Evolutionary conservation across 306 rosid species (phyloP).

Genomic region (Quercus ilex): DNA sequence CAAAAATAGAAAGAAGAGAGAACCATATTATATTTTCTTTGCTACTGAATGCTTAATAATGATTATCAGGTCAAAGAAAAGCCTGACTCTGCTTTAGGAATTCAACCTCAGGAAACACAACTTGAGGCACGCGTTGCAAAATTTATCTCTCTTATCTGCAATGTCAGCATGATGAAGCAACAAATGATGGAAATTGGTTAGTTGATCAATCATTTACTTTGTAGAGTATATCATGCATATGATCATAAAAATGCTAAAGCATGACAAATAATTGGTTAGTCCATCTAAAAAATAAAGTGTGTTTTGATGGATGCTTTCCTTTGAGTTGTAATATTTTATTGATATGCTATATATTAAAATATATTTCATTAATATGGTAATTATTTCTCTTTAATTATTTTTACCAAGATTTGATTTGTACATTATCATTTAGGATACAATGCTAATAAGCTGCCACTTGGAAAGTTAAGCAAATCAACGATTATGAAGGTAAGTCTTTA

Average conservation of each 20-base stretch:
- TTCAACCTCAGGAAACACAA: constrained; percentile 60
- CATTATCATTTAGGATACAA: constrained; percentile 68
- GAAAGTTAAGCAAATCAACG: constrained; percentile 91
- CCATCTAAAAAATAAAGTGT: not conserved
- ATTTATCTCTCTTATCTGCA: constrained; percentile 86
- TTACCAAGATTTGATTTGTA: constrained; percentile 7
- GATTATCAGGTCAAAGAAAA: constrained; percentile 51
- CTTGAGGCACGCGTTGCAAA: constrained; percentile 75
- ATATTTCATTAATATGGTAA: not conserved
- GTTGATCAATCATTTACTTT: constrained; percentile 19
- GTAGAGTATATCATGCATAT: not conserved
- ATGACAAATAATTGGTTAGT: constrained; percentile 9
- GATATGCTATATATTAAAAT: no score
- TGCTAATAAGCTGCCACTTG: constrained; percentile 93
- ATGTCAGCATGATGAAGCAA: constrained; percentile 92
- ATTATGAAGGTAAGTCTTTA: constrained; percentile 63
- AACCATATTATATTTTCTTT: constrained; percentile 7
- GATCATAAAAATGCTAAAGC: constrained; percentile 24
- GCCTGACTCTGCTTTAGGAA: constrained; percentile 31
- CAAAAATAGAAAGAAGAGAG: no score
- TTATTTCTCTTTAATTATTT: not conserved
- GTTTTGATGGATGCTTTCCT: not conserved
- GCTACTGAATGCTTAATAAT: constrained; percentile 14
- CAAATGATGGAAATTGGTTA: constrained; percentile 99
- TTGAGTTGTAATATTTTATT: not conserved